Evolutionary conservation across 176 grass and related monocot genomes (phyloP), one percentile per base, ranked within the genome.

Genomic region (Oryza longistaminata): DNA sequence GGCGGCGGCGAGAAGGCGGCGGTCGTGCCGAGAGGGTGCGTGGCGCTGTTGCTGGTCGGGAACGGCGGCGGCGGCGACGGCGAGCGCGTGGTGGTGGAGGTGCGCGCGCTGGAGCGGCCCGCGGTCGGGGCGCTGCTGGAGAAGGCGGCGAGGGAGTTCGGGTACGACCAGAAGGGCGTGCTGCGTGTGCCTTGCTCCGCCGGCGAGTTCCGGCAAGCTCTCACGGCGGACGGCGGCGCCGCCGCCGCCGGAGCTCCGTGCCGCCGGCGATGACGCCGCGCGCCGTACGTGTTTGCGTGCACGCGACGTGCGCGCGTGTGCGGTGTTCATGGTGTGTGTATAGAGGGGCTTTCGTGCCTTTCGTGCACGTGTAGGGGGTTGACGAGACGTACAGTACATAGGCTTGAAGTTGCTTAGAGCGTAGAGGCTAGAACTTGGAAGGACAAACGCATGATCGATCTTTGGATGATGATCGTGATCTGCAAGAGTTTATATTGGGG

Each of bases 31-130:
- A 82, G 64, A 21, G 87, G 90, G 12, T 88, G 73, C 85, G 76
- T 92, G 45, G 64, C 90, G 40, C 52, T 92, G 85, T 40, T 92
- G 81, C 64, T 92, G 11, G 87, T 88, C 34, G 90, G 90, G 4
- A 34, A 11, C 3, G 65, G 17, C 7, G 77, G 12, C 10, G 77
- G 31, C 21, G 85, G 31, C 13, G 77, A 12, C 15, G 77, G 31
- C 7, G 80, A 25, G 86, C 26, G 85, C 37, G 78, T 94, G 35
- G 72, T 91, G 78, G 88, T 93, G 77, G 82, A 74, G 3, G 45
- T 88, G 62, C 64, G 75, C 34, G 67, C 75, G 55, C 74, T 93
- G 55, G n/a, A n/a, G n/a, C 65, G 66, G 66, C 88, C 88, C 43
- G 75, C n/a, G n/a, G 64, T 93, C 6, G 49, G 55, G 17, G 89